phyloP scores from a whole-genome alignment of 768 basidiomycete genomes.

The Mycena rosella region DNA sequence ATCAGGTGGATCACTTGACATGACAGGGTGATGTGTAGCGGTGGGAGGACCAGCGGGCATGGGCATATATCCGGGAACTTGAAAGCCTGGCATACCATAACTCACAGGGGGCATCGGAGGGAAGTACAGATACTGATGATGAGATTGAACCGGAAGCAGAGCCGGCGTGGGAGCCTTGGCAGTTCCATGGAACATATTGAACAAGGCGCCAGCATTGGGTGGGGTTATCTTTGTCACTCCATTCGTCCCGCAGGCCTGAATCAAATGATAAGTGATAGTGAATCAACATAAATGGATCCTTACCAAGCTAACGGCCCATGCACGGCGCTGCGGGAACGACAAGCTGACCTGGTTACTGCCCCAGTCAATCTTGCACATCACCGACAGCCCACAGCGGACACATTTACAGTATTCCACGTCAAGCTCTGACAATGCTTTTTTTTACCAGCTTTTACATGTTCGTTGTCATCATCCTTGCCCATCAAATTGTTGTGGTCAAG shows the following conservation, averaged over 20 bases:
- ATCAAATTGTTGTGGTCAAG: conserved; percentile 15
- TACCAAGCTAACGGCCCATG: conserved; percentile 18
- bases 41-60: conserved; percentile 6
- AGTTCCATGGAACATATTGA: conserved; percentile 12
- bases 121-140: conserved; percentile 7
- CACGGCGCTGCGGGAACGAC: conserved; percentile 2
- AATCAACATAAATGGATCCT: conserved; percentile 3
- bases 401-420: conserved; percentile 4
- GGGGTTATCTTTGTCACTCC: conserved; percentile 13
- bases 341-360: conserved; percentile 18
- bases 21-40: not conserved
- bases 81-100: conserved; percentile 5
- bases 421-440: conserved; percentile 4
- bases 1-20: conserved; percentile 21
- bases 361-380: conserved; percentile 26
- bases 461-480: conserved; percentile 18
- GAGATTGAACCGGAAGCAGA: not conserved
- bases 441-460: conserved; percentile 6
- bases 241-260: conserved; percentile 18
- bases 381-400: conserved; percentile 15
- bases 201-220: conserved; percentile 3
- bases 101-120: not conserved
- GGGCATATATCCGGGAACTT: conserved; percentile 10
- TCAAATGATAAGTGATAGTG: conserved; percentile 16
- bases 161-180: not conserved